These are phyloP conservation scores for Puccinia polysora DNA, from an alignment of 1,284 basidiomycete species.

Conservation along the genomic window DNA sequence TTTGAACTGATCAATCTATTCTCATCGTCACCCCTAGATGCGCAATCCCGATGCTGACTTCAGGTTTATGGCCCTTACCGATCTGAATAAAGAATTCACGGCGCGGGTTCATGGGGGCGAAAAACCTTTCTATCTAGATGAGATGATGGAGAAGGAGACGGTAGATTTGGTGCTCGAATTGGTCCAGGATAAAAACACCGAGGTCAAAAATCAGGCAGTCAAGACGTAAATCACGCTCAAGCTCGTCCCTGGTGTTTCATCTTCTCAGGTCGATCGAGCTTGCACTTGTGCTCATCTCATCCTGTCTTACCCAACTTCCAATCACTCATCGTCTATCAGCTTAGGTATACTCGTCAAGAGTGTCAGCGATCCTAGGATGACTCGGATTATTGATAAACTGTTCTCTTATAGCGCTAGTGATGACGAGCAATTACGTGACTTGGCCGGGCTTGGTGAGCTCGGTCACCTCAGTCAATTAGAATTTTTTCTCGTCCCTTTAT, in stretches of 20 bases:
- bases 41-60: constrained; percentile 54
- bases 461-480: not conserved
- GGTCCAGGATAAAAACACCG: constrained; percentile 87
- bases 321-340: constrained; percentile 55
- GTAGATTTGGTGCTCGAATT: constrained; percentile 73
- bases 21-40: constrained; percentile 45
- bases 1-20: not conserved
- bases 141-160: constrained; percentile 68
- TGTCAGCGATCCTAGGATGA: constrained; percentile 74
- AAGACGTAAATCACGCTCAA: constrained; percentile 65
- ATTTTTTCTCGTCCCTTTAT: not conserved
- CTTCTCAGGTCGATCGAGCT: not conserved
- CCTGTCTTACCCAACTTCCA: not conserved
- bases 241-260: not conserved
- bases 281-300: constrained; percentile 3
- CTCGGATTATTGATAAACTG: constrained; percentile 76
- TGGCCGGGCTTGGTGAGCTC: constrained; percentile 76
- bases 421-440: constrained; percentile 85
- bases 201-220: constrained; percentile 96
- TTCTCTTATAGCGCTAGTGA: constrained; percentile 73
- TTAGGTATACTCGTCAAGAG: constrained; percentile 81
- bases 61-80: constrained; percentile 91
- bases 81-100: constrained; percentile 78
- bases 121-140: constrained; percentile 56
- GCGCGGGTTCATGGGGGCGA: constrained; percentile 61